These are phyloP conservation scores for Lactifluus subvellereus DNA, from an alignment of 768 basidiomycete species.

Conservation along the genomic window DNA sequence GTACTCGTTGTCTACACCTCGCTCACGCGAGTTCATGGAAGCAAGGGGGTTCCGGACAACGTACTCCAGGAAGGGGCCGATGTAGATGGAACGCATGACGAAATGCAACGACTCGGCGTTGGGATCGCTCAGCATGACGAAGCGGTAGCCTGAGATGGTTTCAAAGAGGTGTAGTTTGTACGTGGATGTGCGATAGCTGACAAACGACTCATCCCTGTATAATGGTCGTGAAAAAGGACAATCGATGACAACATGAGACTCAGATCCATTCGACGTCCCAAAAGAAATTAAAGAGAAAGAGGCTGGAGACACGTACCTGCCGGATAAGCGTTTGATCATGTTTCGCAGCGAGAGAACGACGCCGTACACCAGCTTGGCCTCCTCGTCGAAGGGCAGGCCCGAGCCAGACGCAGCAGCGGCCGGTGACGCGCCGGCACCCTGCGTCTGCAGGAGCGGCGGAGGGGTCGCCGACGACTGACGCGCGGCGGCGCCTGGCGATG, in stretches of 20 bases:
- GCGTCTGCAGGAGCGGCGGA: slow-evolving; percentile 36
- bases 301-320: slow-evolving; percentile 46
- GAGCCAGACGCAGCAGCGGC: slow-evolving; percentile 27
- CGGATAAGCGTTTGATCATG: slow-evolving; percentile 92
- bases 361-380: slow-evolving; percentile 95
- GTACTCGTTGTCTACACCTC: slow-evolving; percentile 90
- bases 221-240: background rate
- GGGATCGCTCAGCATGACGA: slow-evolving; percentile 90
- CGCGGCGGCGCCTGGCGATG: no score
- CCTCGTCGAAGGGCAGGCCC: slow-evolving; percentile 89
- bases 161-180: slow-evolving; percentile 95
- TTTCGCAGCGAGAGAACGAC: slow-evolving; percentile 86
- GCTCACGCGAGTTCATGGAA: slow-evolving; percentile 72
- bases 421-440: slow-evolving; percentile 19
- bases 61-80: slow-evolving; percentile 90
- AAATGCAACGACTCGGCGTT: slow-evolving; percentile 75
- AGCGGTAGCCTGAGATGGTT: slow-evolving; percentile 88
- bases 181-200: slow-evolving; percentile 81
- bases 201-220: slow-evolving; percentile 82
- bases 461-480: slow-evolving; percentile 23
- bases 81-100: slow-evolving; percentile 82
- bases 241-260: background rate
- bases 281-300: background rate
- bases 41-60: slow-evolving; percentile 90
- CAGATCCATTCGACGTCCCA: background rate